These are phyloP conservation scores for Colletotrichum lentis DNA, from an alignment of 2,329 filamentous ascomycete genomes.

Conservation along the genomic window DNA sequence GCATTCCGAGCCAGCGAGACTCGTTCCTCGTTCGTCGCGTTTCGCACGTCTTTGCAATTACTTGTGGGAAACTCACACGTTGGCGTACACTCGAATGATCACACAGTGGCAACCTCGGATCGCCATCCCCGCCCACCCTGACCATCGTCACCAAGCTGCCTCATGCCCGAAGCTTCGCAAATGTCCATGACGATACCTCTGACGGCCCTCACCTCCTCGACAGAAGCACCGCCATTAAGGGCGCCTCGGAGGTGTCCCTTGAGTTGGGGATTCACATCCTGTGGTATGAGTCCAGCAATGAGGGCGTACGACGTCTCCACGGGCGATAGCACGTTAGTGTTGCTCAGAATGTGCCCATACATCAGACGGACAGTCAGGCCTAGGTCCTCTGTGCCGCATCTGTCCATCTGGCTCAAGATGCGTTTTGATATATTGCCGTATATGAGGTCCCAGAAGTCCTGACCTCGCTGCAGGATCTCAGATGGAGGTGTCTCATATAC, in stretches of 20 bases:
- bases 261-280: constrained; percentile 62
- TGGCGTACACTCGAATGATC: constrained; percentile 29
- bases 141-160: constrained; percentile 46
- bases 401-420: constrained; percentile 59
- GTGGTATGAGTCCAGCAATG: constrained; percentile 59
- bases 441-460: constrained; percentile 56
- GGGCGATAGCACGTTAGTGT: constrained; percentile 54
- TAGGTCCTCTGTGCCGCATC: constrained; percentile 59
- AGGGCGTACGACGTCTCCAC: constrained; percentile 61
- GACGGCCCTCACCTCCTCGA: constrained; percentile 59
- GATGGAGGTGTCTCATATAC: constrained; percentile 48
- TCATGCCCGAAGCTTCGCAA: constrained; percentile 59
- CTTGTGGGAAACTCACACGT: background rate
- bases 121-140: constrained; percentile 57
- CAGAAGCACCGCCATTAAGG: constrained; percentile 58
- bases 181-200: constrained; percentile 55
- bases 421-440: constrained; percentile 60
- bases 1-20: background rate
- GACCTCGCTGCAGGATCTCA: constrained; percentile 54
- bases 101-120: constrained; percentile 54
- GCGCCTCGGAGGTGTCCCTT: constrained; percentile 62
- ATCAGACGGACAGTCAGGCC: constrained; percentile 57
- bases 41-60: background rate
- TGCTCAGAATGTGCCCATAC: constrained; percentile 60
- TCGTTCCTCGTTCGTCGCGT: background rate